A percentile compares a stretch with the other conserved stretches of the same genome.
phyloP scores from a whole-genome alignment of 768 basidiomycete genomes.

The Leccinum fibrillosum region DNA sequence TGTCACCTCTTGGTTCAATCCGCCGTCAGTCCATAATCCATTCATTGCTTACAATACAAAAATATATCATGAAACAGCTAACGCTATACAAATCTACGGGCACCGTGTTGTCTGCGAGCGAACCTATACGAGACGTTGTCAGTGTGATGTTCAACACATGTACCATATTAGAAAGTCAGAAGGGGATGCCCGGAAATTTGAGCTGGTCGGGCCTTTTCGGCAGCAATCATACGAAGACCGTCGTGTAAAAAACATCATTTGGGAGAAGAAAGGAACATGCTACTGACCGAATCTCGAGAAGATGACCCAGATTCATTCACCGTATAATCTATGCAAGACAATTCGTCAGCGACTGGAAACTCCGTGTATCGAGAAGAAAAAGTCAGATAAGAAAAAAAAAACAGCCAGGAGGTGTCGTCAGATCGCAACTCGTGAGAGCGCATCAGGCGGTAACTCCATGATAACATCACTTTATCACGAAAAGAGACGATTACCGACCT shows the following conservation, averaged over 20 bases:
- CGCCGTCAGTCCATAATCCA: background rate
- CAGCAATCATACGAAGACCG: constrained; percentile 76
- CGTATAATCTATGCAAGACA: background rate
- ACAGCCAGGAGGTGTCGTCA: constrained; percentile 16
- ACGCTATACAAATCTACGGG: background rate
- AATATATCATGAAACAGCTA: background rate
- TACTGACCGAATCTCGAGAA: background rate
- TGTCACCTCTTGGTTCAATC: background rate
- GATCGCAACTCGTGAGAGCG: constrained; percentile 1
- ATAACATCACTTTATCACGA: constrained; percentile 12
- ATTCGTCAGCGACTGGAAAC: constrained; percentile 1
- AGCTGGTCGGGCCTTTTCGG: constrained; percentile 89
- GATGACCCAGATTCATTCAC: background rate
- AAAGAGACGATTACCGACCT: background rate
- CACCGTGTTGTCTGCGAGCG: background rate
- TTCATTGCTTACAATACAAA: background rate
- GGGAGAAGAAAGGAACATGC: too few species aligned
- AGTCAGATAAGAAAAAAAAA: constrained; percentile 12
- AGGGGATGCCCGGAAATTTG: constrained; percentile 66
- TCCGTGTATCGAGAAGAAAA: too few species aligned
- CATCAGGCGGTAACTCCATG: constrained; percentile 16
- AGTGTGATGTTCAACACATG: background rate
- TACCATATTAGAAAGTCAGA: constrained; percentile 42
- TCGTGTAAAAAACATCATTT: constrained; percentile 11
- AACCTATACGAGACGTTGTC: background rate